These are phyloP conservation scores for Kewa caespitosa DNA, from an alignment of 179 eudicot genomes.

Conservation along the genomic window DNA sequence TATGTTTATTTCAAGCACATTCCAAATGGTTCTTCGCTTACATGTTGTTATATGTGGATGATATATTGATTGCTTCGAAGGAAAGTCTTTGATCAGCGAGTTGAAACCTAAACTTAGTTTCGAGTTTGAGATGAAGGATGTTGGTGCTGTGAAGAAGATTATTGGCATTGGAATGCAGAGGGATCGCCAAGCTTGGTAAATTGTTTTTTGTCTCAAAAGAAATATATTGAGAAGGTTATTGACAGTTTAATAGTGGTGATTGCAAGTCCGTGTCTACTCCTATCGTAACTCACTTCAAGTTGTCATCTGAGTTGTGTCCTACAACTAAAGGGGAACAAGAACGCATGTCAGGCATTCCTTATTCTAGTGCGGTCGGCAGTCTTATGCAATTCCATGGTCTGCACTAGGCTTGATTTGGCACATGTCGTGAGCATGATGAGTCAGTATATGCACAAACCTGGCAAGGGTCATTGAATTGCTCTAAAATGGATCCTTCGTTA, in stretches of 20 bases:
- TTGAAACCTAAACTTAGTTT: background rate
- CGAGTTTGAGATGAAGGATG: background rate
- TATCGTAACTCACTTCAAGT: background rate
- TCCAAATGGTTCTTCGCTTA: background rate
- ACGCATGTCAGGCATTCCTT: background rate
- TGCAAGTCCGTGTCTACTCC: background rate
- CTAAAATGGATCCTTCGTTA: background rate
- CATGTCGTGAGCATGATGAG: background rate
- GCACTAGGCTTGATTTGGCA: background rate
- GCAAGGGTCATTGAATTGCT: background rate
- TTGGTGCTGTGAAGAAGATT: background rate
- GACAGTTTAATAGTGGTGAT: background rate
- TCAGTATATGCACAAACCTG: background rate
- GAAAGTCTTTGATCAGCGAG: background rate
- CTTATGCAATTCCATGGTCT: background rate
- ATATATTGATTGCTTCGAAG: background rate
- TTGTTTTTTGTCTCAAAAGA: background rate
- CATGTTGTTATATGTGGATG: background rate
- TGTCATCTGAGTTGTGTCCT: background rate
- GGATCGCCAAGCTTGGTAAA: background rate
- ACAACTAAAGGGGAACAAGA: background rate
- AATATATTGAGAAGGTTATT: background rate
- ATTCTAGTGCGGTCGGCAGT: background rate
- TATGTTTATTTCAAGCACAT: background rate
- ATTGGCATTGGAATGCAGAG: background rate